A percentile compares a stretch with the other conserved stretches of the same genome.
Conservation (phyloP, 371 early-diverging fungal genomes). For the Mortierella sp. region DNA sequence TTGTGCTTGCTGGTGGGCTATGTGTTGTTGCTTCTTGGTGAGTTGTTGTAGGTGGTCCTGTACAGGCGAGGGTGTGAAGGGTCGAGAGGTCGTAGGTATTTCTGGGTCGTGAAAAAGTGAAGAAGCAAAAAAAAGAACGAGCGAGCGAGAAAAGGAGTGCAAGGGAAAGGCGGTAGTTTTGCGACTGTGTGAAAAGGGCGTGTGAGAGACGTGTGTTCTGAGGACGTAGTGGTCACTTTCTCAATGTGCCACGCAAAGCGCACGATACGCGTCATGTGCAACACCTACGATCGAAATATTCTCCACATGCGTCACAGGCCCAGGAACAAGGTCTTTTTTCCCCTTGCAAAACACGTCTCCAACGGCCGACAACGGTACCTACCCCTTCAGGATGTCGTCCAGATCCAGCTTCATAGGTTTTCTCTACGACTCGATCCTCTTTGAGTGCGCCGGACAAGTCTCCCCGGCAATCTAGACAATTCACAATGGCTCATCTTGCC, state of each 20-base stretch:
- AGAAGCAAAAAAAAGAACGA: slow-evolving; percentile 4
- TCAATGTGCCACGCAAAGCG: slow-evolving; percentile 12
- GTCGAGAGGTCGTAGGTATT: not conserved
- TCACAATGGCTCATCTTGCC: not conserved
- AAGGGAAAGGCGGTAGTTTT: not conserved
- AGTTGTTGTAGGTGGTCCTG: not conserved
- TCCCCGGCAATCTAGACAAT: not conserved
- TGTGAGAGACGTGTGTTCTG: not conserved
- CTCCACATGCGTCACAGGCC: not conserved
- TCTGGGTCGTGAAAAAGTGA: slow-evolving; percentile 9
- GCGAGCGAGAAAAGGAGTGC: not conserved
- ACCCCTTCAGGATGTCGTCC: not conserved
- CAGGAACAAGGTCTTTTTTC: not conserved
- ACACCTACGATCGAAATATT: not conserved
- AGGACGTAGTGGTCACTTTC: too few species aligned
- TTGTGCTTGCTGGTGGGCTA: not conserved
- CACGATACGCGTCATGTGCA: slow-evolving; percentile 23
- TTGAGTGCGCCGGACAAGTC: not conserved
- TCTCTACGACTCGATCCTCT: not conserved
- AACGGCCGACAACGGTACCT: not conserved
- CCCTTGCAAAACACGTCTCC: not conserved
- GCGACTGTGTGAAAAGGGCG: not conserved
- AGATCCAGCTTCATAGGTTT: not conserved
- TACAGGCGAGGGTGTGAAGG: not conserved
- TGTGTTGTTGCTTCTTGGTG: not conserved